phyloP scores from a whole-genome alignment of 306 rosid genomes.

The Leucaena leucocephala region DNA sequence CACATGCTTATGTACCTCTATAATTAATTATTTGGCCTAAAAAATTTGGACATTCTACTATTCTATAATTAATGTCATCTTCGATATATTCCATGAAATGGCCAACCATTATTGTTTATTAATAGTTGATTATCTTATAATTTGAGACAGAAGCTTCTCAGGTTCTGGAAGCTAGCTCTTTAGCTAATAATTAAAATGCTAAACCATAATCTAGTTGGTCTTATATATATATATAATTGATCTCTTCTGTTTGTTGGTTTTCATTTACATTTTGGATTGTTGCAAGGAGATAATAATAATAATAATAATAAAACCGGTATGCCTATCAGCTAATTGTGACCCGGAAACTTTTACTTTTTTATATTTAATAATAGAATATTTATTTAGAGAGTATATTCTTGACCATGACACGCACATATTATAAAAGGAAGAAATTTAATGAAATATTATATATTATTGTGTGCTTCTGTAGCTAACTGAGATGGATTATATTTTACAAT shows the following conservation, averaged over 20 bases:
- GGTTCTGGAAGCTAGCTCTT: neutral
- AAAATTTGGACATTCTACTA: neutral
- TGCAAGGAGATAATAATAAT: neutral
- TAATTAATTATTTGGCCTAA: neutral
- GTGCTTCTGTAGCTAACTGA: neutral
- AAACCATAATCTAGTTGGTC: neutral
- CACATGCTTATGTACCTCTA: neutral
- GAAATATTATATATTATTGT: neutral
- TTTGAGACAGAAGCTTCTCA: neutral
- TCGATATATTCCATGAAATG: neutral
- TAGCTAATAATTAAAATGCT: conserved; percentile 26
- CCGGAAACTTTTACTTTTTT: neutral
- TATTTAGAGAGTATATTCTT: neutral
- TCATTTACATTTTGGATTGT: conserved; percentile 2
- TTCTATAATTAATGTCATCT: neutral
- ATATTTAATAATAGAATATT: neutral
- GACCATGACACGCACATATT: neutral
- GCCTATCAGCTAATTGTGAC: neutral
- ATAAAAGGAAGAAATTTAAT: neutral
- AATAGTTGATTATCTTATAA: neutral
- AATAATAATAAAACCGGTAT: no score
- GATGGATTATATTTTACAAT: neutral
- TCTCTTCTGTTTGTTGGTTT: neutral
- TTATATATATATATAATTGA: no score
- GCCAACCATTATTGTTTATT: neutral